Evolutionary conservation across 73 alveolate species (phyloP), one percentile per base, ranked within the genome.

Genomic region (Paramecium sexaurelia): DNA sequence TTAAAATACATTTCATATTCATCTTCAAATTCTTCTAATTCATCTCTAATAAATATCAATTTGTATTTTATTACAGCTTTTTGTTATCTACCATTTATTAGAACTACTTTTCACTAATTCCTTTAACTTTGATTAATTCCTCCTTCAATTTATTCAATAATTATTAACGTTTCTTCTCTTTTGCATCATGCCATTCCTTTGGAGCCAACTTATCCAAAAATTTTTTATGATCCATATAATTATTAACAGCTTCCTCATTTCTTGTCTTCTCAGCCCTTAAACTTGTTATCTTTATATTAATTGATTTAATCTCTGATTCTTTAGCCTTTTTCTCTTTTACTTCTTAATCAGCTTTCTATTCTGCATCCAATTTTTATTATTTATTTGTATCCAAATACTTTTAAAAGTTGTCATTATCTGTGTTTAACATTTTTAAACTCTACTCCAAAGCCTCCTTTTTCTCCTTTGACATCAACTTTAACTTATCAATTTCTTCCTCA

Each of bases 201-300:
- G 94, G 94, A 71, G 94, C 87, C 45, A 88, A 40, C 29, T 88
- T 88, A 69, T 88, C 94, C 1, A 88, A 32, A 32, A 88, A 88
- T 43, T 88, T 82, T 43, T 88, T 88, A 56, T 88, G 94, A 51
- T 88, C 94, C 68, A 56, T 88, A 43, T 88, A 88, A 43, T 75
- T 88, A 43, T 61, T 32, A 33, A 88, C 85, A 29, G 85, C 85
- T 20, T 88, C 94, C 13, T 88, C 94, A 61, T 68, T 88, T 20
- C 94, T 33, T 8, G 87, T 88, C 45, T 88, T 88, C 29, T 88
- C 94, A 40, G 94, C 85, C n/a, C 83, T 67, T 22, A 88, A 36
- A 41, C 91, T 88, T 36, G 94, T 82, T 22, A 88, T 43, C 32
- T 88, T 68, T 68, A 88, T 45, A 45, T 88, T 88, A 5, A 88